Base-by-base conservation (phyloP, 2,329 filamentous ascomycete genomes). In the Fusarium mangiferae region DNA sequence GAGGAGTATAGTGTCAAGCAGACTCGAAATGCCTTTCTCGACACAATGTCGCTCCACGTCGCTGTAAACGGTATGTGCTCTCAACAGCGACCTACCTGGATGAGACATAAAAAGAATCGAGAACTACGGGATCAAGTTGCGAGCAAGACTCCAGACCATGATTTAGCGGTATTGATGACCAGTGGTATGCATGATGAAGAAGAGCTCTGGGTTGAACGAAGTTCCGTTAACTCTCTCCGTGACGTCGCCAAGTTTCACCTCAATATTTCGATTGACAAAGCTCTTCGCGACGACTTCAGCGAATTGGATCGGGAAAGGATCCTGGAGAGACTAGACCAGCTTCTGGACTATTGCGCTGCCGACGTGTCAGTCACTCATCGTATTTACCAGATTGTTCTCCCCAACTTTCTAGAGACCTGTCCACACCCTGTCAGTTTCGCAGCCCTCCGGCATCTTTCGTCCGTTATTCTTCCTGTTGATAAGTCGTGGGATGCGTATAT, bases 1-100 rank as follows among this genome's bases (percentile, higher is more conserved):
- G 96, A 99, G 80, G 96, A 99, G 81, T 99, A 99, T 81, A 89
- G 92, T 78, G 83, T 98, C 45, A 86, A 90, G 62, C 96, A 98
- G 81, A 92, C 94, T 2, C 90, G 91, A 44, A 98, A 95, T 76
- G 92, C 90, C 48, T 99, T 98, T 80, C 84, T 99, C 58, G 96
- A 99, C 81, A 99, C 96, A 36, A 99, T 99, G 96, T 98, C 96
- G 4, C 85, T 99, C 26, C 96, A 99, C 81, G 96, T 98, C 13
- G 97, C 97, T 6, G 96, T 98, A 30, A 99, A 99, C 80, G 96
- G 96, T 71, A 99, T 99, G 96, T 99, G 96, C 83, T 98, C 96
- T 28, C 92, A 93, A 74, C 96, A 99, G 82, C 90, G 96, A 56
- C 96, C 97, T 14, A 98, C 94, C 1, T 99, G 96, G 96, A 95